Evolutionary conservation across 2,329 filamentous ascomycete species (phyloP).

Genomic region (Penicillium digitatum): DNA sequence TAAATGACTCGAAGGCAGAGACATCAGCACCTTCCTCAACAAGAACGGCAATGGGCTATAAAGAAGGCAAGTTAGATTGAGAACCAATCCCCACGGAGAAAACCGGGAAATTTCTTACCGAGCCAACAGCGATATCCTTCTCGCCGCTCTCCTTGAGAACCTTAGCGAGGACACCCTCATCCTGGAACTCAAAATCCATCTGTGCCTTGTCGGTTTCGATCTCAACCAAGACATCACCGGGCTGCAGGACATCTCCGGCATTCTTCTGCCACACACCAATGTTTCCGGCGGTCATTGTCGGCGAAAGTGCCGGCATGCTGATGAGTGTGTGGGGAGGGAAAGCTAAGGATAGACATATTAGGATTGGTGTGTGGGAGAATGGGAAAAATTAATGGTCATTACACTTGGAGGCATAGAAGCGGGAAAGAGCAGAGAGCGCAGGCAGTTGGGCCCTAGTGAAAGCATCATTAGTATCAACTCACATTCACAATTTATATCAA

Average conservation of each 20-base stretch:
- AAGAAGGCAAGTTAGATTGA: conserved; percentile 7
- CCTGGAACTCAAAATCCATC: conserved; percentile 99
- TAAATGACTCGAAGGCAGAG: conserved; percentile 83
- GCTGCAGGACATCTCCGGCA: conserved; percentile 76
- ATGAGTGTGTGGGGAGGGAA: conserved; percentile 93
- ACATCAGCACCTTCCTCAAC: conserved; percentile 89
- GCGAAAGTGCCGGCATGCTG: conserved; percentile 96
- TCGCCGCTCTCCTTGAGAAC: conserved; percentile 85
- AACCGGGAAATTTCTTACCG: conserved; percentile 60
- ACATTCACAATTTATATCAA: not conserved
- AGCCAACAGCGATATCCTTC: conserved; percentile 92
- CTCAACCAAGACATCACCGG: conserved; percentile 93
- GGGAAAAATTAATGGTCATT: conserved; percentile 33
- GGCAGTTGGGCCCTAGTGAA: conserved; percentile 43
- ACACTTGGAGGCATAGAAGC: conserved; percentile 69
- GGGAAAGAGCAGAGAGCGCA: conserved; percentile 57
- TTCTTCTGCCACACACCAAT: conserved; percentile 99
- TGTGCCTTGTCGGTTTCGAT: conserved; percentile 99
- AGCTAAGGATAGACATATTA: conserved; percentile 53
- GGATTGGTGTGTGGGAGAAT: conserved; percentile 2
- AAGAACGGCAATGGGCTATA: conserved; percentile 88
- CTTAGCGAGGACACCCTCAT: conserved; percentile 93
- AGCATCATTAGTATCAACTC: conserved; percentile 21
- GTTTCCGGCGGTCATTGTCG: conserved; percentile 95
- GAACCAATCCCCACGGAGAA: conserved; percentile 12